Base-by-base conservation (phyloP, 2,329 filamentous ascomycete species). In the Apiospora phragmitis region DNA sequence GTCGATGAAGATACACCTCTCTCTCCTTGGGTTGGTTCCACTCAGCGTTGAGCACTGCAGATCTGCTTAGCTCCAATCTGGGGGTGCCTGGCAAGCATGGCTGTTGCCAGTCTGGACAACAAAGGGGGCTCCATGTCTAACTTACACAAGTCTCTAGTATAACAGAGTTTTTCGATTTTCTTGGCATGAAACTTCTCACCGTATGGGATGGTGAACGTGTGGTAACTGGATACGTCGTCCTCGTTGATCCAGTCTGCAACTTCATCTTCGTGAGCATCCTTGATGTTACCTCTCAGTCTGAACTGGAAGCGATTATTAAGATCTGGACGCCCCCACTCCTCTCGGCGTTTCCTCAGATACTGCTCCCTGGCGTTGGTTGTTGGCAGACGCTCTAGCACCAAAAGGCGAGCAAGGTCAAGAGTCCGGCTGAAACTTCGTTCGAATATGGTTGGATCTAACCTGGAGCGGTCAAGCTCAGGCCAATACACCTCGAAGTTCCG, bases 401-500 rank as follows among this genome's bases (percentile, higher is more conserved):
- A 85, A 1, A 97, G 86, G 65, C 94, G 87, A 35, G 94, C 93
- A 26, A 97, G 87, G 1, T 94, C 94, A 32, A 93, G 85, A 0
- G 92, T 94, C 49, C 92, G 86, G 67, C 86, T 86, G 75, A 97
- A 97, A 70, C 90, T 94, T 67, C 94, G 86, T 80, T 97, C 94
- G 73, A 93, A 97, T 67, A 97, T 94, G 29, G 93, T 97, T 6
- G 94, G 94, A 75, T 97, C 94, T 69, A 97, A 84, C 14, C 89
- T 88, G n/a, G 88, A 88, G 24, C 94, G 89, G 72, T 96, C 91
- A 18, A 97, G 85, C 12, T 90, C 85, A 1, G 91, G 87, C 90
- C 93, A 97, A 79, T 93, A 92, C 0, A 95, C 89, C 80, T 97
- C 94, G 74, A 97, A 97, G 21, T 93, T 93, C 59, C 94, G 86